Percentiles rank a stretch among this genome's conserved stretches.
phyloP scores from a whole-genome alignment of 805 yeast species.

The Yamadazyma phyllophila region DNA sequence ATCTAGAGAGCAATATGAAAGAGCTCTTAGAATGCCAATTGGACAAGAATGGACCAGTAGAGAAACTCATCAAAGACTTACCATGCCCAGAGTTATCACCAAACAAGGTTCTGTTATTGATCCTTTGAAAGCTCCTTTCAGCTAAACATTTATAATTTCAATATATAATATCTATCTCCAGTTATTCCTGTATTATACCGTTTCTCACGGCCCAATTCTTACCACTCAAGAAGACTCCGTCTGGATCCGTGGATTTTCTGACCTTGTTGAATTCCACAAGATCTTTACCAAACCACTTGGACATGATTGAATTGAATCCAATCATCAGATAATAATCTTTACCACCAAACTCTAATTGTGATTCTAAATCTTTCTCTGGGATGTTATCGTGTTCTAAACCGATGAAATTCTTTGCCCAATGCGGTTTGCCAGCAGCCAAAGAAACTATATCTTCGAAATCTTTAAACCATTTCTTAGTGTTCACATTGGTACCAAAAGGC shows the following conservation, averaged over 20 bases:
- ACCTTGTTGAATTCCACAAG: constrained; percentile 58
- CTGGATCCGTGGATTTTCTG: constrained; percentile 72
- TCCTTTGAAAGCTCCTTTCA: constrained; percentile 86
- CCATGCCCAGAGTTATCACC: constrained; percentile 83
- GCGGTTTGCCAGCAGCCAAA: constrained; percentile 89
- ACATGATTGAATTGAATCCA: constrained; percentile 69
- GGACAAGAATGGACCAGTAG: constrained; percentile 96
- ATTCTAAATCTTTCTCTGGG: constrained; percentile 34
- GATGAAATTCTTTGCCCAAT: constrained; percentile 95
- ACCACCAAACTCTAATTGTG: constrained; percentile 40
- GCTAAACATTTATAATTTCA: constrained; percentile 25
- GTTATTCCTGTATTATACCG: constrained; percentile 49
- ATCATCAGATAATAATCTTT: constrained; percentile 67
- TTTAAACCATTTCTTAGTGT: constrained; percentile 76
- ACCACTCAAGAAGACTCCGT: constrained; percentile 75
- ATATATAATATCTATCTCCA: neutral
- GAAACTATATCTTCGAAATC: constrained; percentile 77
- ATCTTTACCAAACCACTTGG: constrained; percentile 78
- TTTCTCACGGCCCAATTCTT: constrained; percentile 79
- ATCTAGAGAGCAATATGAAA: constrained; percentile 89
- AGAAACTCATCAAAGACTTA: constrained; percentile 79
- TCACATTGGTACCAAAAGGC: constrained; percentile 79
- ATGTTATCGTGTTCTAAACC: constrained; percentile 46
- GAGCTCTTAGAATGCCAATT: constrained; percentile 90
- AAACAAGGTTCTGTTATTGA: constrained; percentile 89